phyloP scores from a whole-genome alignment of 345 rosid species.

The Gossypium australe region DNA sequence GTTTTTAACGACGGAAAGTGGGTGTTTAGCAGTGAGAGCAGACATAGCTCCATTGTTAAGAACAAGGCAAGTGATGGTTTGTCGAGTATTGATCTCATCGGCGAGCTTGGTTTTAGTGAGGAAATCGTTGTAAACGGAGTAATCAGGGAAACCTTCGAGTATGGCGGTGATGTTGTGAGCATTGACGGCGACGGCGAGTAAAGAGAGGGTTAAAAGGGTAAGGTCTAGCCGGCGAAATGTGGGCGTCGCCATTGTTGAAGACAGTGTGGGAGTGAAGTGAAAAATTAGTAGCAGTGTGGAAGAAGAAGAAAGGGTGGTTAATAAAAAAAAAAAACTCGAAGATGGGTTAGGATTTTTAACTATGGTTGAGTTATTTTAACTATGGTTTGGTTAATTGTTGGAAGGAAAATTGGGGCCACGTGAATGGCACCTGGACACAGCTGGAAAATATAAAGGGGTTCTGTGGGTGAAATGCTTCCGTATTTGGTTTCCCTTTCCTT shows the following conservation, averaged over 20 bases:
- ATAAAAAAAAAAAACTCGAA: too few species aligned
- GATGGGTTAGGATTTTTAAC: too few species aligned
- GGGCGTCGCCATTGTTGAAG: conserved; percentile 23
- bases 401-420: too few species aligned
- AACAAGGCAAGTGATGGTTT: conserved; percentile 67
- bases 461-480: too few species aligned
- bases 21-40: conserved; percentile 51
- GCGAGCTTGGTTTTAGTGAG: conserved; percentile 68
- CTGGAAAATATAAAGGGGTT: too few species aligned
- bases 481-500: too few species aligned
- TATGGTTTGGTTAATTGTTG: too few species aligned
- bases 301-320: too few species aligned
- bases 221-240: conserved; percentile 19
- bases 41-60: conserved; percentile 82
- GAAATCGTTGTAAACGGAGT: conserved; percentile 68
- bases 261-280: not conserved
- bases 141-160: conserved; percentile 58
- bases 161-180: conserved; percentile 76
- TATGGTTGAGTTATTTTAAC: too few species aligned
- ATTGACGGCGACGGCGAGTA: conserved; percentile 20
- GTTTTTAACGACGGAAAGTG: conserved; percentile 69
- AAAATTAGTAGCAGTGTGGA: not conserved
- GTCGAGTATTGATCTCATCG: conserved; percentile 90
- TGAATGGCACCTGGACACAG: too few species aligned
- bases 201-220: conserved; percentile 30